These are phyloP conservation scores for Crucibulum laeve DNA, from an alignment of 768 basidiomycete genomes.

Conservation along the genomic window DNA sequence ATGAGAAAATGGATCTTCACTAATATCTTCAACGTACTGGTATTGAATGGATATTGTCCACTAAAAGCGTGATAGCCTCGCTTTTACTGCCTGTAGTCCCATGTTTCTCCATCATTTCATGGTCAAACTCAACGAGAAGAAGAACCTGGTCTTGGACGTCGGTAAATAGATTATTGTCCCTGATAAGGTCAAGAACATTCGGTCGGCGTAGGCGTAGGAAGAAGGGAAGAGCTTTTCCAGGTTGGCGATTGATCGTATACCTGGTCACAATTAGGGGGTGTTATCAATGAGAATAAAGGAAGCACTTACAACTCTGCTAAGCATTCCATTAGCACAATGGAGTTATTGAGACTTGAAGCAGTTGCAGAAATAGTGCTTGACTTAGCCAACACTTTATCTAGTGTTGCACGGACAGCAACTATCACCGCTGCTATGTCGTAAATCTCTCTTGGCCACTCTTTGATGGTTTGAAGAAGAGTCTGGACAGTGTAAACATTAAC, in stretches of 20 bases:
- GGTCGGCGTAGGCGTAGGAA: slow-evolving; percentile 82
- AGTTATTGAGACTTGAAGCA: slow-evolving; percentile 27
- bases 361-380: slow-evolving; percentile 37
- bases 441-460: slow-evolving; percentile 86
- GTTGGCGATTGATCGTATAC: slow-evolving; percentile 84
- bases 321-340: slow-evolving; percentile 84
- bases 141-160: slow-evolving; percentile 93
- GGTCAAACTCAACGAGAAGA: slow-evolving; percentile 90
- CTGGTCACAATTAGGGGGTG: slow-evolving; percentile 38
- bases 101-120: slow-evolving; percentile 70
- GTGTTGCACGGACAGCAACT: slow-evolving; percentile 78
- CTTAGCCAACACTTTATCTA: slow-evolving; percentile 58
- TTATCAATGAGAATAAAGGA: not conserved
- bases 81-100: slow-evolving; percentile 36
- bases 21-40: slow-evolving; percentile 52
- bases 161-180: slow-evolving; percentile 90
- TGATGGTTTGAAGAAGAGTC: slow-evolving; percentile 75
- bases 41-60: slow-evolving; percentile 94
- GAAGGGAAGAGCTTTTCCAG: slow-evolving; percentile 89
- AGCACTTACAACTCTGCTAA: slow-evolving; percentile 77
- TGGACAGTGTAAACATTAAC: slow-evolving; percentile 27
- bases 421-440: slow-evolving; percentile 88
- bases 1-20: not conserved
- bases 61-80: slow-evolving; percentile 80
- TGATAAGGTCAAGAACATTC: slow-evolving; percentile 92